These are phyloP conservation scores for Tardiomyces digboiensis DNA, from an alignment of 1,139 yeast genomes.

Conservation along the genomic window DNA sequence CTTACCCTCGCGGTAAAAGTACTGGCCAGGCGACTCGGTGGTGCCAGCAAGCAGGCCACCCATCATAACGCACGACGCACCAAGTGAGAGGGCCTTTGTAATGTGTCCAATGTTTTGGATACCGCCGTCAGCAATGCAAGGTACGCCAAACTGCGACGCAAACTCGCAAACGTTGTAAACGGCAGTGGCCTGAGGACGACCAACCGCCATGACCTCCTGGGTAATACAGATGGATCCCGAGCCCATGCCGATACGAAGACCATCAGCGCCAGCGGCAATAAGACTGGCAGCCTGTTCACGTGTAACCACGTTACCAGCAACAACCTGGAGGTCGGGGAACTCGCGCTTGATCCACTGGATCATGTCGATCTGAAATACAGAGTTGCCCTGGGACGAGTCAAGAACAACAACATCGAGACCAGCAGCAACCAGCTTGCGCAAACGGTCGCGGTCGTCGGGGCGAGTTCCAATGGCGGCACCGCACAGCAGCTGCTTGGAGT, in stretches of 20 bases:
- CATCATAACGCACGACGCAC: conserved; percentile 99
- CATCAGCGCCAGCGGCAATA: conserved; percentile 97
- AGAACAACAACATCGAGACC: conserved; percentile 95
- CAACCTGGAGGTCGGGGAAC: conserved; percentile 72
- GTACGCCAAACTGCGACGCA: conserved; percentile 84
- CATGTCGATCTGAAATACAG: conserved; percentile 90
- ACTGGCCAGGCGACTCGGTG: conserved; percentile 96
- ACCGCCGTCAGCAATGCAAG: conserved; percentile 99
- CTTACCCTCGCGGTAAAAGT: conserved; percentile 96
- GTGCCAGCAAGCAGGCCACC: conserved; percentile 99
- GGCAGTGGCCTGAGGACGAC: conserved; percentile 99
- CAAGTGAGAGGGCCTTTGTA: conserved; percentile 91
- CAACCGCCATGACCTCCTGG: conserved; percentile 99
- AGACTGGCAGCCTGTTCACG: conserved; percentile 98
- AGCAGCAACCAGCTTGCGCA: conserved; percentile 78
- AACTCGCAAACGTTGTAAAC: conserved; percentile 82
- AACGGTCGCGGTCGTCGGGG: conserved; percentile 79
- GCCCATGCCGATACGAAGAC: conserved; percentile 99
- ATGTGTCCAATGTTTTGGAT: conserved; percentile 98
- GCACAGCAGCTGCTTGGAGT: conserved; percentile 92
- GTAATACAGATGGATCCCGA: conserved; percentile 98
- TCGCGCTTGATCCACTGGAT: conserved; percentile 81
- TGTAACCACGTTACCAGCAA: conserved; percentile 98
- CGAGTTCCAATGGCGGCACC: conserved; percentile 99
- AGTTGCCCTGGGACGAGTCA: conserved; percentile 98